Conservation (phyloP, 164 flowering plant species). For the Houttuynia cordata region DNA sequence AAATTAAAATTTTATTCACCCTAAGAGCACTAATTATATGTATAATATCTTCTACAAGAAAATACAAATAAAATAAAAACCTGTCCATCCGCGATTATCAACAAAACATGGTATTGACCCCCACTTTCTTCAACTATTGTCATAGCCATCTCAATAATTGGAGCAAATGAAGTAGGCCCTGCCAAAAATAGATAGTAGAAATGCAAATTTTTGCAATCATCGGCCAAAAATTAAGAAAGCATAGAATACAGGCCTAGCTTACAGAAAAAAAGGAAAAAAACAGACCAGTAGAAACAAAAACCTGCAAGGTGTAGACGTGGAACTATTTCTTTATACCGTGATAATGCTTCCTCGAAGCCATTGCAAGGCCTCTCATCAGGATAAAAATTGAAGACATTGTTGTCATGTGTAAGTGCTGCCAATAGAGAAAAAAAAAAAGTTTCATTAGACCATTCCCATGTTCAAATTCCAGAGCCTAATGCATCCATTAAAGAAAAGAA, state of each 20-base stretch:
- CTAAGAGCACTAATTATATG: no score
- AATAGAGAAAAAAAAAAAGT: not conserved
- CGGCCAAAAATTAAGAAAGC: not conserved
- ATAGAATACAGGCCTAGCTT: not conserved
- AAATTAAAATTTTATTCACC: not conserved
- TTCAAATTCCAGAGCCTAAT: no score
- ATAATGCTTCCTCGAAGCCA: no score
- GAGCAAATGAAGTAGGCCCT: slow-evolving; percentile 99
- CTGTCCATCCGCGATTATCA: slow-evolving; percentile 99
- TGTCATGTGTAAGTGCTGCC: no score
- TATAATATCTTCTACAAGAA: no score
- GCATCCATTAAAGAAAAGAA: not conserved
- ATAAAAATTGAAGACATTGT: no score
- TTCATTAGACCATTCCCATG: not conserved
- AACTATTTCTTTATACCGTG: slow-evolving; percentile 63
- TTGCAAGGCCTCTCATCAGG: no score
- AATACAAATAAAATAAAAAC: slow-evolving; percentile 16
- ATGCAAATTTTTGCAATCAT: not conserved
- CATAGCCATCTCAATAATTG: slow-evolving; percentile 76
- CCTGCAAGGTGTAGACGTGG: slow-evolving; percentile 81
- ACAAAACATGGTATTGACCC: slow-evolving; percentile 88
- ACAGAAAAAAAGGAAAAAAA: not conserved
- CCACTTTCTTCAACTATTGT: slow-evolving; percentile 80
- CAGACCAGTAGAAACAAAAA: slow-evolving; percentile 5
- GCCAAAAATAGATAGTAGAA: slow-evolving; percentile 2